A percentile compares a stretch with the other conserved stretches of the same genome.
Evolutionary conservation across 2,329 filamentous ascomycete species (phyloP).

Genomic region (Pseudopithomyces chartarum): DNA sequence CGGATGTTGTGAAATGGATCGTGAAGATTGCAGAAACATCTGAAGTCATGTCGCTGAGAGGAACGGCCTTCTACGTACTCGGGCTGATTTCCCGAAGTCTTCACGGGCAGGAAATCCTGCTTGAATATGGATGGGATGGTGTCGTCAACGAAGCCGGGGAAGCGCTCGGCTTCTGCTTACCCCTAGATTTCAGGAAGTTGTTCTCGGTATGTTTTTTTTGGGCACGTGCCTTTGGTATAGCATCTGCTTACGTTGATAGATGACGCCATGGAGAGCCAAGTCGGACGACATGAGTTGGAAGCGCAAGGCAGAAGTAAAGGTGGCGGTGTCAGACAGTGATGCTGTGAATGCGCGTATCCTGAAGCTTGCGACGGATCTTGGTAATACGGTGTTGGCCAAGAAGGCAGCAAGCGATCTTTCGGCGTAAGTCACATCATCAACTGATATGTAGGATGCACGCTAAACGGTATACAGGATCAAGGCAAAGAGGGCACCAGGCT

Average conservation of each 20-base stretch:
- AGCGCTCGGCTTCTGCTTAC: constrained; percentile 86
- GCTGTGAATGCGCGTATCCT: constrained; percentile 74
- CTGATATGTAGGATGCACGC: constrained; percentile 4
- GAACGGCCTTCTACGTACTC: constrained; percentile 95
- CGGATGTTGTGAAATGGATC: constrained; percentile 85
- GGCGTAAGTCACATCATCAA: constrained; percentile 46
- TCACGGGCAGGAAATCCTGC: constrained; percentile 89
- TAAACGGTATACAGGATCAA: constrained; percentile 64
- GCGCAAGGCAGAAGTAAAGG: constrained; percentile 51
- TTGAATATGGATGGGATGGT: constrained; percentile 90
- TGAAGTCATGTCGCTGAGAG: constrained; percentile 88
- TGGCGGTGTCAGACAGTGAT: constrained; percentile 66
- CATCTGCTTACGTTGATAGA: constrained; percentile 33
- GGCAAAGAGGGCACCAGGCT: constrained; percentile 73
- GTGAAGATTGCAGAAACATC: constrained; percentile 86
- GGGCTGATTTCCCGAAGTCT: constrained; percentile 90
- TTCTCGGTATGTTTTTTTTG: constrained; percentile 68
- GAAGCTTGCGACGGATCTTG: constrained; percentile 83
- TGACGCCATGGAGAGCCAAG: constrained; percentile 44
- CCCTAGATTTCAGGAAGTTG: constrained; percentile 75
- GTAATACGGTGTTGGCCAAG: constrained; percentile 91
- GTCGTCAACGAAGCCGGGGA: constrained; percentile 82
- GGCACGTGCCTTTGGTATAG: neutral
- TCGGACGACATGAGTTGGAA: constrained; percentile 37
- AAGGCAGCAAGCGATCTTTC: constrained; percentile 81